These are phyloP conservation scores for Abortiporus biennis DNA, from an alignment of 1,284 basidiomycete species.

Conservation along the genomic window DNA sequence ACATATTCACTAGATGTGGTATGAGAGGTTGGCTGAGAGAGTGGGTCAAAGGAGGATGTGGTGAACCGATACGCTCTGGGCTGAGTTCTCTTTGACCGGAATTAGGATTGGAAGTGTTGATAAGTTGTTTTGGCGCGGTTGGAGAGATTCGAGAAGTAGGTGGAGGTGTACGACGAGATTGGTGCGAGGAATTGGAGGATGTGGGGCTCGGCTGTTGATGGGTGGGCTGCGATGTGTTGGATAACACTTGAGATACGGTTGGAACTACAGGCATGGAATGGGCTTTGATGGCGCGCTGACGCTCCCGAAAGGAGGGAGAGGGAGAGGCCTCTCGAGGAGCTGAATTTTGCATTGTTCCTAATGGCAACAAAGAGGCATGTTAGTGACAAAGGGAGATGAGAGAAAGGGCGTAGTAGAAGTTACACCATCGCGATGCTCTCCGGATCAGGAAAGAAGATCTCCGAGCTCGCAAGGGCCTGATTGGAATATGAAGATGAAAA, in stretches of 20 bases:
- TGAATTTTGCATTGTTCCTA: conserved; percentile 33
- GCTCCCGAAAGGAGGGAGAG: conserved; percentile 58
- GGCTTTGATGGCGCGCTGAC: conserved; percentile 50
- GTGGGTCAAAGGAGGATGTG: conserved; percentile 26
- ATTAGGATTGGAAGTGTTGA: conserved; percentile 30
- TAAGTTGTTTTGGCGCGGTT: conserved; percentile 28
- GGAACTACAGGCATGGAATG: conserved; percentile 60
- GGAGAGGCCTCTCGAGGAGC: conserved; percentile 59
- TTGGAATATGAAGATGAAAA: conserved; percentile 4
- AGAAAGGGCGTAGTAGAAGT: conserved; percentile 7
- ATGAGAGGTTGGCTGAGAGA: conserved; percentile 24
- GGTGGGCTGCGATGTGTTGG: conserved; percentile 19
- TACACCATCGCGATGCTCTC: not conserved
- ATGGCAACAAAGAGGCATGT: not conserved
- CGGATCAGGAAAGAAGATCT: not conserved
- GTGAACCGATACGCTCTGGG: conserved; percentile 25
- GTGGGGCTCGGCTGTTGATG: conserved; percentile 49
- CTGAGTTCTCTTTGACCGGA: conserved; percentile 20
- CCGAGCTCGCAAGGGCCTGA: not conserved
- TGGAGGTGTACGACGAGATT: conserved; percentile 35
- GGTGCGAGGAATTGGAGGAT: conserved; percentile 39
- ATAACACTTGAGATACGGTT: conserved; percentile 44
- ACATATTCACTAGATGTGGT: conserved; percentile 23
- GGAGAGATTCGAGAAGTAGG: conserved; percentile 31
- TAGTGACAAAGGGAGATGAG: not conserved